phyloP scores from a whole-genome alignment of 2,329 filamentous ascomycete genomes.

The Fusarium sp. region DNA sequence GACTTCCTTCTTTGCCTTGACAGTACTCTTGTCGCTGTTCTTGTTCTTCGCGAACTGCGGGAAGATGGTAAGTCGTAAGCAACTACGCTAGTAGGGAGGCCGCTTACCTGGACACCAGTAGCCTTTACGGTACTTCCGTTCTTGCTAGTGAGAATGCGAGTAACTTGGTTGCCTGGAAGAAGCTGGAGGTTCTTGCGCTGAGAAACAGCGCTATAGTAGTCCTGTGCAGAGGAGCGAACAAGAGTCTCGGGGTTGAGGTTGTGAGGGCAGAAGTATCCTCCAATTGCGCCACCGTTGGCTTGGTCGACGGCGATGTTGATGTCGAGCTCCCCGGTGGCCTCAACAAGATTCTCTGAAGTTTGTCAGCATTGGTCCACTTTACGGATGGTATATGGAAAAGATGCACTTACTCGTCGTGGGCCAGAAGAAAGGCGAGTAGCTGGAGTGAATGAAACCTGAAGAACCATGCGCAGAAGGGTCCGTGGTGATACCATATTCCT shows the following conservation, averaged over 20 bases:
- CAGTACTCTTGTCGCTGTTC: not conserved
- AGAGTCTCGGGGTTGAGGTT: slow-evolving; percentile 29
- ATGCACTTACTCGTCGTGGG: slow-evolving; percentile 37
- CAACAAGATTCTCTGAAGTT: slow-evolving; percentile 25
- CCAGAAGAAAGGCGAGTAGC: slow-evolving; percentile 42
- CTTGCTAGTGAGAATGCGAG: slow-evolving; percentile 33
- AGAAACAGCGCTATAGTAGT: slow-evolving; percentile 26
- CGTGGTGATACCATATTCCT: slow-evolving; percentile 30
- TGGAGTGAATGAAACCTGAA: slow-evolving; percentile 32
- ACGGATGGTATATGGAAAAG: accelerated
- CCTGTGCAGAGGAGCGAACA: slow-evolving; percentile 33
- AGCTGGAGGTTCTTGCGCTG: slow-evolving; percentile 34
- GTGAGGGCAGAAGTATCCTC: slow-evolving; percentile 38
- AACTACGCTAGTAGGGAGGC: accelerated
- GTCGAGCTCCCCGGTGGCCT: slow-evolving; percentile 22
- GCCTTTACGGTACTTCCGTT: slow-evolving; percentile 4
- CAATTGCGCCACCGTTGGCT: slow-evolving; percentile 33
- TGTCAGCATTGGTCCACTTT: not conserved
- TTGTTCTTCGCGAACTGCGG: slow-evolving; percentile 19
- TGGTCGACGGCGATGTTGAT: slow-evolving; percentile 30
- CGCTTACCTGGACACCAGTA: slow-evolving; percentile 35
- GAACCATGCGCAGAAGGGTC: slow-evolving; percentile 31
- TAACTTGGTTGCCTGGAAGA: slow-evolving; percentile 29
- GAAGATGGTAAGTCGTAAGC: not conserved
- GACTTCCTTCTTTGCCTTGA: slow-evolving; percentile 51